Conservation (phyloP, 257 asterid species). For the Nicotiana benthamiana region DNA sequence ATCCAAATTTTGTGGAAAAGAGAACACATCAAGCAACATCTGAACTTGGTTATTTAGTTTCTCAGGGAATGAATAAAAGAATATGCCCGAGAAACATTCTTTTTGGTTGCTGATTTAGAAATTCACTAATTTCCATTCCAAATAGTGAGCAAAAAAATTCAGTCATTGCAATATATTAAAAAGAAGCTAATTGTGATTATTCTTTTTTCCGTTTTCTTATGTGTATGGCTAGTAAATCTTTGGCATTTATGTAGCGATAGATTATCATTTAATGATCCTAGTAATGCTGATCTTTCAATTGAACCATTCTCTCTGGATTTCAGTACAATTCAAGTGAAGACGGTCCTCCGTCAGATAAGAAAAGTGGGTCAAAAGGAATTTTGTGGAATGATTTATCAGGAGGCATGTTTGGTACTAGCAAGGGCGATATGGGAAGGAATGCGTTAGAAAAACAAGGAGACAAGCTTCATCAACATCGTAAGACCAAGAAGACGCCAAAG, state of each 20-base stretch:
- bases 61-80: neutral
- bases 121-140: neutral
- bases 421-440: conserved; percentile 44
- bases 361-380: conserved; percentile 41
- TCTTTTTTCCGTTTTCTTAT: neutral
- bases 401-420: conserved; percentile 33
- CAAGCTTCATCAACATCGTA: conserved; percentile 58
- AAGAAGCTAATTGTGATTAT: neutral
- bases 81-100: neutral
- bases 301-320: conserved; percentile 20
- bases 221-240: conserved; percentile 15
- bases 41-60: neutral
- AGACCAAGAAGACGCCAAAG: conserved; percentile 74
- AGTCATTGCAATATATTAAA: neutral
- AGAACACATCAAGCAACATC: neutral
- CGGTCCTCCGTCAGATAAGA: conserved; percentile 33
- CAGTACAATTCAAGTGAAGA: conserved; percentile 58
- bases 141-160: neutral
- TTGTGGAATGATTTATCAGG: conserved; percentile 53
- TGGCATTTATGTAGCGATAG: conserved; percentile 24
- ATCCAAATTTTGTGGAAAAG: neutral
- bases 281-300: conserved; percentile 7
- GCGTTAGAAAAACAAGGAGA: conserved; percentile 42
- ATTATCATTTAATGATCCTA: conserved; percentile 10
- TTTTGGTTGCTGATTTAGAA: neutral